Base-by-base conservation (phyloP, 2,329 filamentous ascomycete genomes). In the Trichoderma lentiforme region DNA sequence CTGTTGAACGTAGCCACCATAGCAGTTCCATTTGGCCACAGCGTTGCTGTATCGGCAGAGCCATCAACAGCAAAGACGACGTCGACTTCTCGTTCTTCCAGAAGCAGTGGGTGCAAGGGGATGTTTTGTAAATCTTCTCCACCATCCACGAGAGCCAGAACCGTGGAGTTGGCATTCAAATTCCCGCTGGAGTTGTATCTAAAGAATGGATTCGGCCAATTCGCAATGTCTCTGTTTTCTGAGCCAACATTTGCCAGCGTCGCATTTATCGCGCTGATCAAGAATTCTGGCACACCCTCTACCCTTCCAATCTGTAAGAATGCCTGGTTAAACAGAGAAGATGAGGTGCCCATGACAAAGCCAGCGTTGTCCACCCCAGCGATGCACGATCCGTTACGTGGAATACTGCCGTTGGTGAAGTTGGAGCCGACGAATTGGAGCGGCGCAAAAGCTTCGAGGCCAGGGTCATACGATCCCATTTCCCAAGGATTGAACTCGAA, bases 311-410 rank as follows among this genome's bases (percentile, higher is more conserved):
- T 84, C 12, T 89, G 82, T 3, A 94, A 84, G 21, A 97, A 82
- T 76, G 93, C 88, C 76, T 90, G 85, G 82, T 97, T 97, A 86
- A 97, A 97, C 2, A 97, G 86, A 0, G 92, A 92, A 1, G 91
- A 93, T 26, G 91, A 94, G 0, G 94, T 97, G 65, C 94, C 94
- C 89, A 97, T 94, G 30, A 97, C 84, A 78, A 89, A 97, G 7
- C 93, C 93, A 28, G 88, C 88, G 76, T 94, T 94, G 81, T 97
- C 95, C 74, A 94, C 94, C 1, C 95, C 95, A 8, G 87, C 85
- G 18, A 97, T 86, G 78, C 95, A 97, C 32, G 82, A 79, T 57
- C 87, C 86, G 70, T 85, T 80, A 12, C 83, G 78, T 0, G 87
- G 82, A 24, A 96, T 80, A 8, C 79, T 77, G 24, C 93, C 93